These are phyloP conservation scores for Gypsophila paniculata DNA, from an alignment of 179 eudicot species.

Conservation along the genomic window DNA sequence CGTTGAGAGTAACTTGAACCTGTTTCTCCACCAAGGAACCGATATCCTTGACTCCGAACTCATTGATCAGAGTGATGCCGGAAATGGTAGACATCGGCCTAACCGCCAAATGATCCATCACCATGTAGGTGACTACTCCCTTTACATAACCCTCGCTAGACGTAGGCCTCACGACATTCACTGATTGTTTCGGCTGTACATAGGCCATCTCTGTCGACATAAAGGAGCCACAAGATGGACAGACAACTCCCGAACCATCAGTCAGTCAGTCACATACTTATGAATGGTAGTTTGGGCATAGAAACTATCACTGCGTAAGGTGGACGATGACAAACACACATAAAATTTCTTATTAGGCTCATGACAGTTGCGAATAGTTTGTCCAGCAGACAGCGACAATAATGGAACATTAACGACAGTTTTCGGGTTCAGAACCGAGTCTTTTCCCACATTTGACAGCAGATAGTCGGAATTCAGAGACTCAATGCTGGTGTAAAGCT, in stretches of 20 bases:
- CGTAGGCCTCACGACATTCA: neutral
- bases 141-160: slow-evolving; percentile 22
- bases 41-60: slow-evolving; percentile 21
- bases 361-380: neutral
- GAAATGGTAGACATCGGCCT: slow-evolving; percentile 29
- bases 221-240: neutral
- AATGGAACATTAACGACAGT: neutral
- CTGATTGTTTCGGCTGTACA: neutral
- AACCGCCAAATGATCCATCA: slow-evolving; percentile 27
- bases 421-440: slow-evolving; percentile 10
- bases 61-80: slow-evolving; percentile 21
- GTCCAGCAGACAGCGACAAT: neutral
- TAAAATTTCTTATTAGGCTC: slow-evolving; percentile 4
- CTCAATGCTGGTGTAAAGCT: slow-evolving; percentile 33
- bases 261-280: neutral
- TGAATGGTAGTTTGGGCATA: neutral
- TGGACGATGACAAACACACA: neutral
- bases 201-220: neutral
- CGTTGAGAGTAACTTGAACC: slow-evolving; percentile 15
- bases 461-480: slow-evolving; percentile 19
- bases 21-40: slow-evolving; percentile 23
- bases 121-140: slow-evolving; percentile 25
- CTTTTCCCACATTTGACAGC: slow-evolving; percentile 12
- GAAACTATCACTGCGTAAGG: too few species aligned
- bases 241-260: neutral